Evolutionary conservation across 1,139 yeast species (phyloP), one percentile per base, ranked within the genome.

Genomic region (Geotrichum fermentans): DNA sequence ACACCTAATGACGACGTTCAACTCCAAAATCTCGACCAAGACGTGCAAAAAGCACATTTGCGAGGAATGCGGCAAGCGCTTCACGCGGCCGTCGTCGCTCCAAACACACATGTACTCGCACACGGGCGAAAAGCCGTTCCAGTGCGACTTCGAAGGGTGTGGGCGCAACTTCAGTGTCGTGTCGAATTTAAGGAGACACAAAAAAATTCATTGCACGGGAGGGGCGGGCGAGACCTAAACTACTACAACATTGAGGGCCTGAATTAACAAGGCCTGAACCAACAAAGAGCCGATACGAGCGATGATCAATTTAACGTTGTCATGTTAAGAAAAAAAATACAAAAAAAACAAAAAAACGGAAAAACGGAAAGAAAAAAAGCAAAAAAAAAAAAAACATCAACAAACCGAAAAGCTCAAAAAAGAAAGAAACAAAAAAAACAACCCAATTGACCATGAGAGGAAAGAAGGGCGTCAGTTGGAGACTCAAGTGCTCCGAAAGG

Each of bases 51-150:
- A 61, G 56, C 71, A 68, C 56, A 63, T 75, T 43, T 87, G 96
- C 63, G 68, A 73, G 26, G 73, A 79, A n/a, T 88, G 96, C 65
- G 75, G 78, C 47, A 86, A 86, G 64, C 79, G 79, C 43, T 87
- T 88, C 69, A 82, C 84, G 47, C 73, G 96, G 52, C 95, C 96
- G 1, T 80, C 88, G 10, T 83, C 92, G 2, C 71, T 87, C 51
- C 83, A 80, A 59, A 86, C 92, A 3, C 96, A 88, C 67, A 74
- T 78, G 67, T 82, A 84, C 63, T 81, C 88, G 2, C 96, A 88
- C 63, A 86, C 96, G 0, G 96, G 96, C 4, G 92, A 84, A 61
- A 85, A 84, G 64, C 87, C 92, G 22, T 85, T 77, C 67, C 69
- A 68, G 53, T 88, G 96, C 62, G 77, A 77, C 10, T 78, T 81